Base-by-base conservation (phyloP, 345 rosid species). In the Populus simonii region DNA sequence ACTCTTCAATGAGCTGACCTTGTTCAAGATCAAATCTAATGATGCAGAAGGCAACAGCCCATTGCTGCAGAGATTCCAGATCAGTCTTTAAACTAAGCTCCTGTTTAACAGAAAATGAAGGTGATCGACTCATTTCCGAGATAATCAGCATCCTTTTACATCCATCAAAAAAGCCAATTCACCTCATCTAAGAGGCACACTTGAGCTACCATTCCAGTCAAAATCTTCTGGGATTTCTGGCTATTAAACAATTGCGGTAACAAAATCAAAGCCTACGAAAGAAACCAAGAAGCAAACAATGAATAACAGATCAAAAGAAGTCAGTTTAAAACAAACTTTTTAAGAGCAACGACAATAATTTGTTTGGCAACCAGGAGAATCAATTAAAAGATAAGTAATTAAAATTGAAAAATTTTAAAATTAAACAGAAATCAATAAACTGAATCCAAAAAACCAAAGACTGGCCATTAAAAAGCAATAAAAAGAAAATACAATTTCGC, bases 1-100 rank as follows among this genome's bases (percentile, higher is more conserved):
- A 92, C 81, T 89, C 94, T 87, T 96, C 99, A 70, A 92, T 86
- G 47, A 96, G 89, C 95, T 96, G 98, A 16, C 99, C 99, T 80
- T 90, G 97, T 79, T 96, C 97, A 20, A 96, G 94, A 83, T 96
- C 99, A 83, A 96, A 96, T 78, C 97, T 90, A 86, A 93, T 87
- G 78, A 87, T 77, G 82, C 97, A 96, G 82, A 96, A 92, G 76
- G 97, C 94, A 77, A 88, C 89, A 76, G 87, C 85, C 99, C 99
- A 96, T 83, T 82, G 88, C 83, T 81, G 87, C 79, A 93, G 72
- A 77, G 90, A 85, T 77, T 89, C 97, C 0, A 84, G 92, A 83
- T 91, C 91, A 5, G 88, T 84, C 80, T 85, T 91, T 73, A 91
- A 74, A 78, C 82, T 86, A 77, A 80, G 84, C 83, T 92, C 99